Base-by-base conservation (phyloP, 2,329 filamentous ascomycete species). In the Alternaria sp. region DNA sequence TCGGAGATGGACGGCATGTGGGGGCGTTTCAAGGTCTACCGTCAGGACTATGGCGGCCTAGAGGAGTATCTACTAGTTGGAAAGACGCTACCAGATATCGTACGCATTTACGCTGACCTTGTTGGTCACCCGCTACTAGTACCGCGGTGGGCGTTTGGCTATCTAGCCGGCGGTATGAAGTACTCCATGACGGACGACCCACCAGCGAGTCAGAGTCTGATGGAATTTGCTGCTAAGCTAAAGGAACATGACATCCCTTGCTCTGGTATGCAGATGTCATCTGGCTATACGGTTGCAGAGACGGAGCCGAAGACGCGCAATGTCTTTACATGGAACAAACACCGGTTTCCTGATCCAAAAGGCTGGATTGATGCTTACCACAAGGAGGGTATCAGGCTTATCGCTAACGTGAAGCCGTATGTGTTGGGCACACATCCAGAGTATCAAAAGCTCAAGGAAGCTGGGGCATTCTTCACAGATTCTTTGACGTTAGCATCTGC, bases 1-100 rank as follows among this genome's bases (percentile, higher is more conserved):
- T 87, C 87, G 1, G 90, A 92, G 75, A 89, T 92, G 77, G 90
- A 93, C 70, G 90, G 90, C 28, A 85, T 92, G 79, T 92, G 90
- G 89, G 90, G 90, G 0, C 86, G 85, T 59, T 92, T 88, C 84
- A 92, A 92, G 74, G 88, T 91, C 20, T 91, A 91, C 69, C 85
- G 90, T 8, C 90, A 92, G 75, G 88, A 90, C 61, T 85, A 89
- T 64, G 90, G 90, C 22, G 90, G 90, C 0, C 80, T 92, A 0
- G 90, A 92, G 71, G 86, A 92, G 77, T 92, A 92, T 66, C 80
- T 89, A 22, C 86, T 92, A 49, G 83, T 91, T 1, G 90, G 90
- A 12, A 84, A 84, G 67, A 92, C 88, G 0, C 78, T 92, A 4
- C 84, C 86, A 60, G 90, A 92, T 2, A 85, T 92, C 1, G 87